phyloP scores from a whole-genome alignment of 2,329 filamentous ascomycete species.

The Penicillium sp. region DNA sequence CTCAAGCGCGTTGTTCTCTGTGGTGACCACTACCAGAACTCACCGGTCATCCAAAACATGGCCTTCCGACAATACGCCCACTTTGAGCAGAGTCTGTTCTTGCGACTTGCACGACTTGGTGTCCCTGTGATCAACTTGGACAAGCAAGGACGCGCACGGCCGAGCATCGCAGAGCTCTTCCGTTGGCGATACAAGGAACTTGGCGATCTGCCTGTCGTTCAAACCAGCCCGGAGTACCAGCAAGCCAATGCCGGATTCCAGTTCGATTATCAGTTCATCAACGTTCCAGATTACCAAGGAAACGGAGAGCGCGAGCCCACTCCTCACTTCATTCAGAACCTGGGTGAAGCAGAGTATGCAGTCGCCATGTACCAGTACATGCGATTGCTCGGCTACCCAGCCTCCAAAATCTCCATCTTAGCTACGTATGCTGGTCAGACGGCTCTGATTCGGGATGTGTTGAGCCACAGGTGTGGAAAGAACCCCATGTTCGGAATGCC shows the following conservation, averaged over 20 bases:
- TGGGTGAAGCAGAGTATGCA: conserved; percentile 95
- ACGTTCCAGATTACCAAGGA: conserved; percentile 91
- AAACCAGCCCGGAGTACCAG: conserved; percentile 69
- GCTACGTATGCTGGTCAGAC: conserved; percentile 92
- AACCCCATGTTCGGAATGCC: conserved; percentile 87
- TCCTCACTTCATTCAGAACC: conserved; percentile 93
- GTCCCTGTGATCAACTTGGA: conserved; percentile 91
- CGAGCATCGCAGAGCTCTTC: conserved; percentile 85
- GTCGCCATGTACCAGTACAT: conserved; percentile 97
- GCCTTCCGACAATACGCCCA: conserved; percentile 95
- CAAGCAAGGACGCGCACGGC: conserved; percentile 87
- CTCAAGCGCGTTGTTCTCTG: conserved; percentile 89
- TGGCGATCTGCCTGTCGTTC: conserved; percentile 75
- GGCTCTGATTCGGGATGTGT: conserved; percentile 83
- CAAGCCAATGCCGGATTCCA: conserved; percentile 87
- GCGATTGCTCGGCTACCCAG: conserved; percentile 90
- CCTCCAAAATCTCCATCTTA: conserved; percentile 79
- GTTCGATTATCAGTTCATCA: conserved; percentile 95
- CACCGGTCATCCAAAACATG: conserved; percentile 89
- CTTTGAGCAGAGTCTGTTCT: conserved; percentile 92
- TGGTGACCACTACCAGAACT: conserved; percentile 96
- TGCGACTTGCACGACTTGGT: conserved; percentile 83
- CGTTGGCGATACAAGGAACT: conserved; percentile 87
- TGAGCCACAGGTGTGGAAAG: conserved; percentile 78
- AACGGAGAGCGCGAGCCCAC: conserved; percentile 85